Base-by-base conservation (phyloP, 192 early-diverging fungal species). In the Backusella liffmaniae region DNA sequence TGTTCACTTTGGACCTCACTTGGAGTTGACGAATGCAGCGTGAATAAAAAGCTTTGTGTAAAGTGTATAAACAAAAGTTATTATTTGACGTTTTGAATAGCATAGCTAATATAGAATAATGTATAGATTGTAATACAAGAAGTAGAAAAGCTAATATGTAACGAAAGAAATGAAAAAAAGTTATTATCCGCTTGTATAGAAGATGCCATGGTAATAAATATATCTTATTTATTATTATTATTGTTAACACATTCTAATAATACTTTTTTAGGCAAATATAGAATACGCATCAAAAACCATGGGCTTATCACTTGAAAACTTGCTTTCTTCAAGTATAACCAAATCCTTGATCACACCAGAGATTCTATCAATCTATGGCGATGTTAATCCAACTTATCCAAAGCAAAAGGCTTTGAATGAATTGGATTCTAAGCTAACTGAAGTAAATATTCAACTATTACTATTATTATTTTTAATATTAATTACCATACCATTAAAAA, bases 121-220 rank as follows among this genome's bases (percentile, higher is more conserved):
- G 56, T 65, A 36, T 71, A 88, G 86, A 73, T 75, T 78, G 84
- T 88, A 6, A 67, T 88, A n/a, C 65, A 77, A 32, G 77, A 84
- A 74, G 56, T 88, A 23, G 81, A 85, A 66, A 78, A 76, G 18
- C 71, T 81, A 30, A 84, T 85, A 6, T 21, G 67, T 26, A 73
- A 83, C 2, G 84, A 79, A 42, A 51, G 66, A 56, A 65, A 76
- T 59, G 83, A 82, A 23, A 82, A 84, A 32, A 69, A 56, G 7
- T 35, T 83, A 29, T 70, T 88, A 23, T 72, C 81, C 21, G 86
- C 86, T 5, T 82, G 86, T 69, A 84, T 88, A 49, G 83, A 86
- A 75, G 86, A 88, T 76, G 68, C 82, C 16, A 82, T 88, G 83
- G 86, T 83, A 83, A 72, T 51, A 34, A 21, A 53, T 16, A 44